Conservation (phyloP, 139 green algal genomes). For the Tetradesmus obliquus region DNA sequence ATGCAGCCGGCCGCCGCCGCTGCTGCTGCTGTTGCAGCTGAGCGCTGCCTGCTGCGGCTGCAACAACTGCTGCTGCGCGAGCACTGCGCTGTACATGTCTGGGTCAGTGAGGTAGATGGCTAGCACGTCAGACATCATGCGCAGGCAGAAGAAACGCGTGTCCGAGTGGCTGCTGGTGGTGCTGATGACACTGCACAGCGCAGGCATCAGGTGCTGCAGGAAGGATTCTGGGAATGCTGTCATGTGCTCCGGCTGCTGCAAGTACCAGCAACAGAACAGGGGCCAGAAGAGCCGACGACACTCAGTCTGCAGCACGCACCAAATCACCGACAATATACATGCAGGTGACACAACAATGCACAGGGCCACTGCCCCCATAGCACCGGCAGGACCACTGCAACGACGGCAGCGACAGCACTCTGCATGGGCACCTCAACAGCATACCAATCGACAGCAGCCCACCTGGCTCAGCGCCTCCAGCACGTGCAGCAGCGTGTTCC, state of each 20-base stretch:
- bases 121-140: constrained; percentile 86
- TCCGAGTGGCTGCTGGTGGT: constrained; percentile 65
- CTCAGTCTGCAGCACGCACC: not conserved
- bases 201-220: constrained; percentile 74
- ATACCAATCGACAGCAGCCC: not conserved
- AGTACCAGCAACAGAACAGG: not conserved
- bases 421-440: too few species aligned
- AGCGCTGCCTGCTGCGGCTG: not conserved
- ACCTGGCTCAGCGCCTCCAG: constrained; percentile 79
- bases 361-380: too few species aligned
- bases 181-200: constrained; percentile 73
- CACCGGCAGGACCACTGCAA: too few species aligned
- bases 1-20: not conserved
- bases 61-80: constrained; percentile 39
- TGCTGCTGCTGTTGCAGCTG: constrained; percentile 43
- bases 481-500: constrained; percentile 71
- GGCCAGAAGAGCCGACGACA: not conserved
- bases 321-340: too few species aligned
- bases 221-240: constrained; percentile 62
- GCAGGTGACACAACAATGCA: too few species aligned
- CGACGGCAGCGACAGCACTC: too few species aligned
- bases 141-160: constrained; percentile 88
- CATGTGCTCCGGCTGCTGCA: constrained; percentile 72
- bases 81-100: constrained; percentile 54
- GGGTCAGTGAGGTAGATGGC: constrained; percentile 57